Base-by-base conservation (phyloP, 139 green algal species). In the Spirogloea muscicola region DNA sequence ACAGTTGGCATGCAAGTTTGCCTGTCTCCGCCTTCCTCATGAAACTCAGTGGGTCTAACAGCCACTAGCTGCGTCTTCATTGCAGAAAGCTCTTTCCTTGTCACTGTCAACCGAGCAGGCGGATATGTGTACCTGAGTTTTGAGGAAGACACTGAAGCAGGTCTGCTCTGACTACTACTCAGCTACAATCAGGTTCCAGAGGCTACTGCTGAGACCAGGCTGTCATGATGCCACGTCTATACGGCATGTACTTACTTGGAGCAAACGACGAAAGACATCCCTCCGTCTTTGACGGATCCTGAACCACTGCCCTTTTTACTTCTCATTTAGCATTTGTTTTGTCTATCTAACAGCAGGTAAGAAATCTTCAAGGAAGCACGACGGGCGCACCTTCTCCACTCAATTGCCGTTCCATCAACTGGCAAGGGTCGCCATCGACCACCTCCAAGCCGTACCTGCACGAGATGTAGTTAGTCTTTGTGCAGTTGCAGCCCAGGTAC, bases 381-480 rank as follows among this genome's bases (percentile, higher is more conserved):
- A 63, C 25, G 55, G 18, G 59, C 55, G 62, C 49, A 21, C 46
- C 62, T 40, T 58, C 42, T 16, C 62, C 21, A 40, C 62, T 40
- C 39, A 31, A 18, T 39, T 74, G 38, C 65, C 51, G 33, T 68
- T 74, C 52, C 65, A 74, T 29, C 65, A 74, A 29, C 65, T 74
- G 18, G 65, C 65, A 6, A 43, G 65, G 52, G 37, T 43, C 34
- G 65, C 65, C 36, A 74, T 74, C 52, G 65, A 74, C 38, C 65
- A 46, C 36, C 49, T 74, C 34, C 65, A 74, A 39, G 27, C 21
- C 38, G 39, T 46, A 38, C 49, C 65, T 33, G 34, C 51, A n/a
- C 40, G 65, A n/a, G n/a, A 39, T 46, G 37, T 40, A 16, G 49
- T 46, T 27, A 66, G 46, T 25, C 31, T 74, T 27, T 74, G 65